Evolutionary conservation across 164 flowering plant species (phyloP).

Genomic region (Vitis amurensis): DNA sequence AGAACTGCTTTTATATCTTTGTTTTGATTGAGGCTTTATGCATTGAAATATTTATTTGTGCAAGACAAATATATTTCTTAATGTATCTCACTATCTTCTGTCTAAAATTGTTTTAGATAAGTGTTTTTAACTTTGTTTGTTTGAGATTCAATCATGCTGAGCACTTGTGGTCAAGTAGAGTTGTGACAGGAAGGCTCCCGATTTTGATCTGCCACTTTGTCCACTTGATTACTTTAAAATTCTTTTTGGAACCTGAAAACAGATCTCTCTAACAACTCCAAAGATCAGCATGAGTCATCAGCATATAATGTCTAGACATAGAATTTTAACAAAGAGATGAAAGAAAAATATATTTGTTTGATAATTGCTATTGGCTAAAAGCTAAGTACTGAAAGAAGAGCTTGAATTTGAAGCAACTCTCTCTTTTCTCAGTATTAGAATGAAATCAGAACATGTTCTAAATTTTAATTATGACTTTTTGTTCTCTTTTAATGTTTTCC

Average conservation of each 20-base stretch:
- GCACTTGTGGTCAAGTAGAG: background rate
- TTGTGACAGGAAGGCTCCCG: background rate
- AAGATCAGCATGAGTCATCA: too few species aligned
- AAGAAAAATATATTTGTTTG: too few species aligned
- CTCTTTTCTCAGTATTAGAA: background rate
- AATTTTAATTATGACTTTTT: background rate
- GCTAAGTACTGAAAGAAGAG: background rate
- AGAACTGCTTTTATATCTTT: background rate
- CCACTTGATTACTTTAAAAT: background rate
- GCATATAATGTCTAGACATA: background rate
- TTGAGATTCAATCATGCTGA: background rate
- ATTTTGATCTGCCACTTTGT: background rate
- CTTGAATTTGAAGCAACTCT: background rate
- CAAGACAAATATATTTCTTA: background rate
- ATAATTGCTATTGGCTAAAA: background rate
- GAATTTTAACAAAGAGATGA: background rate
- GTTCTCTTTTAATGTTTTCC: background rate
- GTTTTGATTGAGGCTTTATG: background rate
- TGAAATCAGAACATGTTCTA: background rate
- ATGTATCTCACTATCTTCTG: background rate
- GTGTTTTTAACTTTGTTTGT: too few species aligned
- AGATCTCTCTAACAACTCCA: background rate
- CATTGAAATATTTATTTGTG: too few species aligned
- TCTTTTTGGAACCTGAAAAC: background rate
- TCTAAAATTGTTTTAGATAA: too few species aligned